Evolutionary conservation across 164 flowering plant species (phyloP).

Genomic region (Liriodendron chinense): DNA sequence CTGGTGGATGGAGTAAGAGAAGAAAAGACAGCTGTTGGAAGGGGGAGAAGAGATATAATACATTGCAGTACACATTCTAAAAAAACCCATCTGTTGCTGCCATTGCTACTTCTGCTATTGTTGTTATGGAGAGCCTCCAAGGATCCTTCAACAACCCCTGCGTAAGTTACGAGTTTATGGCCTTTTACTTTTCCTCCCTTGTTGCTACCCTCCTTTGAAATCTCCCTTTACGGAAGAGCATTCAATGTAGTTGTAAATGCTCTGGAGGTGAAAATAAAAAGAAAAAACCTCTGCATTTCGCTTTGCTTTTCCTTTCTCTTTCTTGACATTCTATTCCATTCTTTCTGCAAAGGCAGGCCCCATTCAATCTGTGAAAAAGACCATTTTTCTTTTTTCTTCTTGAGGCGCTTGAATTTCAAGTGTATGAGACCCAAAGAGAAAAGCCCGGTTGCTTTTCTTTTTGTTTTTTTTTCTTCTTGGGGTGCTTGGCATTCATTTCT

Average conservation of each 20-base stretch:
- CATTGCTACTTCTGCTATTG: background rate
- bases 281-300: background rate
- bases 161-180: constrained; percentile 34
- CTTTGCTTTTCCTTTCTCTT: background rate
- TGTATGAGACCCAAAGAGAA: background rate
- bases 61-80: background rate
- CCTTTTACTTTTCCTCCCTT: background rate
- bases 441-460: background rate
- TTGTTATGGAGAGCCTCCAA: constrained; percentile 58
- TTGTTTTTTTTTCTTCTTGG: background rate
- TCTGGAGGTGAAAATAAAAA: background rate
- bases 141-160: constrained; percentile 42
- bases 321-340: constrained; percentile 11
- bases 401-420: background rate
- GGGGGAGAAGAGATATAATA: background rate
- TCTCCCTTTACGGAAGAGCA: constrained; percentile 13
- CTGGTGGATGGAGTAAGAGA: background rate
- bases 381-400: background rate
- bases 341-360: background rate
- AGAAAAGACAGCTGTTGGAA: background rate
- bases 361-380: background rate
- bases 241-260: constrained; percentile 13
- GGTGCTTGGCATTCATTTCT: background rate
- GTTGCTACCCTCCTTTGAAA: background rate
- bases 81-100: background rate